Evolutionary conservation across 768 basidiomycete species (phyloP), one percentile per base, ranked within the genome.

Genomic region (Lactarius tabidus): DNA sequence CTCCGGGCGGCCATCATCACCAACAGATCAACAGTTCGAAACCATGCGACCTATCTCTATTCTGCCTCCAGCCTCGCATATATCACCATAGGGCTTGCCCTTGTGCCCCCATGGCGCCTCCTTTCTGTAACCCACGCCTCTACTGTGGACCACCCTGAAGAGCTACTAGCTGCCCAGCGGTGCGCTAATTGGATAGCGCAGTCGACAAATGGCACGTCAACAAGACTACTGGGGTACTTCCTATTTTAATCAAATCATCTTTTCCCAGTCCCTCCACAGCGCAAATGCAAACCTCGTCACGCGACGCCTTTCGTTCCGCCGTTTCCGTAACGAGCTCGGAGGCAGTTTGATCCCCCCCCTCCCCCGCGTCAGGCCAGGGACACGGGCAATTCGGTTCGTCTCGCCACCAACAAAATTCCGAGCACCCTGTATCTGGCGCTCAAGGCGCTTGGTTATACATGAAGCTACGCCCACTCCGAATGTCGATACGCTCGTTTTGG

Each of bases 401-500:
- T 81, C 59, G 60, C 71, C 9, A 65, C 74, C 15, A 18, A 59
- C 29, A 55, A 74, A 17, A 65, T 79, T 9, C 73, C 78, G 5
- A 81, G 36, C 36, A 9, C 6, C 36, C 36, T 8, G 12, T 36
- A 36, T 36, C 2, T 10, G 36, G 36, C 36, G 36, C 36, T 36
- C 36, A 36, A 36, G 36, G 36, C 36, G 10, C 36, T 10, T 36
- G 36, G 2, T 5, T 12, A 10, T 82, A 80, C 67, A 78, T 78
- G 58, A 62, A 67, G 75, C 80, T 54, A 65, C 62, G 1, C 82
- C 82, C 2, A 41, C 63, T 35, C 81, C 82, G 18, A 80, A 80
- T 62, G 73, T 79, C 52, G 73, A 80, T 10, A 78, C 75, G 0
- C 78, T 80, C 8, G n/a, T 72, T 83, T 10, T 82, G 82, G 80